phyloP scores from a whole-genome alignment of 73 alveolate species.

The Paramecium biaurelia region DNA sequence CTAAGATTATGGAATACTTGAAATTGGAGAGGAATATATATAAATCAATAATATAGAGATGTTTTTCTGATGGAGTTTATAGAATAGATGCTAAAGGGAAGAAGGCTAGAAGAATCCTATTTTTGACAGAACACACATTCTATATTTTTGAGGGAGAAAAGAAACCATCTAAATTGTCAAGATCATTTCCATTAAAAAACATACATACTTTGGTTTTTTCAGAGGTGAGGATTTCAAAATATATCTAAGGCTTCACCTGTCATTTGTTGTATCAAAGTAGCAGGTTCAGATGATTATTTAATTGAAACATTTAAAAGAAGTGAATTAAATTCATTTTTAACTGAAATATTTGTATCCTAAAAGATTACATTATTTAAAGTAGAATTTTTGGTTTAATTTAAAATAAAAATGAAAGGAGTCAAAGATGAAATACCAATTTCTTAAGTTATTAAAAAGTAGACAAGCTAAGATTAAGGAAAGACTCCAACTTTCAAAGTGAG shows the following conservation, averaged over 20 bases:
- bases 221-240: conserved; percentile 20
- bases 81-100: conserved; percentile 48
- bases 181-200: conserved; percentile 1
- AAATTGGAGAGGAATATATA: not conserved
- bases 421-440: not conserved
- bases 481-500: not conserved
- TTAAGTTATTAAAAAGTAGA: not conserved
- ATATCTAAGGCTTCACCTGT: conserved; percentile 27
- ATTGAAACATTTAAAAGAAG: conserved; percentile 53
- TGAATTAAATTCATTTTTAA: conserved; percentile 26
- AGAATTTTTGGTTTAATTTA: not conserved
- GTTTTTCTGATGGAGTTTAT: conserved; percentile 38
- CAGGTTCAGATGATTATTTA: conserved; percentile 37
- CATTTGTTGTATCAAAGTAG: conserved; percentile 17
- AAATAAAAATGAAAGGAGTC: not conserved
- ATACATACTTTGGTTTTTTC: conserved; percentile 12
- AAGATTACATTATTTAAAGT: not conserved
- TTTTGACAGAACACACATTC: not conserved
- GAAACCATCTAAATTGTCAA: conserved; percentile 5
- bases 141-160: conserved; percentile 42
- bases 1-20: not conserved
- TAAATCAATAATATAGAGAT: not conserved
- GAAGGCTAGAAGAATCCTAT: conserved; percentile 18
- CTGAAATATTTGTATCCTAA: conserved; percentile 25
- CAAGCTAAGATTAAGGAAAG: not conserved